Conservation (phyloP, 2,329 filamentous ascomycete species). For the Beauveria scarabaeidicola region DNA sequence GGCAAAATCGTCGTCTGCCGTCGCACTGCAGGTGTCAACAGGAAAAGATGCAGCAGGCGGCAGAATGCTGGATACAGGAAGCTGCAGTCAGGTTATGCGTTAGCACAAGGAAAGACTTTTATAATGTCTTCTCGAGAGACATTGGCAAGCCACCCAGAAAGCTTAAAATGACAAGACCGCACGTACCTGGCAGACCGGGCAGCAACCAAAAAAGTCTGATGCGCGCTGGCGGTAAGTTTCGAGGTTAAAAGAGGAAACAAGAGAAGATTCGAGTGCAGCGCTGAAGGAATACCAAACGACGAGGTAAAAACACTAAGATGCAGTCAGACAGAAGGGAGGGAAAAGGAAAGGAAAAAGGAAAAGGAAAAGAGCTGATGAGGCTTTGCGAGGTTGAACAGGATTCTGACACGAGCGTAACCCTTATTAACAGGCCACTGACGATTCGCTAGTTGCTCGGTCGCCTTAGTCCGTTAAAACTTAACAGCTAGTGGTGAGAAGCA, state of each 20-base stretch:
- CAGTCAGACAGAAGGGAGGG: not conserved
- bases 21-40: not conserved
- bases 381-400: not conserved
- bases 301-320: not conserved
- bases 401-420: not conserved
- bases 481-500: not conserved
- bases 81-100: not conserved
- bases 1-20: not conserved
- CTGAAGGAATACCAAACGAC: not conserved
- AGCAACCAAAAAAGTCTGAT: not conserved
- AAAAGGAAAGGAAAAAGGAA: not conserved
- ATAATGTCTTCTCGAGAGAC: not conserved
- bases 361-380: not conserved
- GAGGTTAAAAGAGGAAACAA: not conserved
- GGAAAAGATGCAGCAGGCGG: not conserved
- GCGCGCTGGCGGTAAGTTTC: not conserved
- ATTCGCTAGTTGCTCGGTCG: not conserved
- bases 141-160: not conserved
- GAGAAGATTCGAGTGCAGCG: not conserved
- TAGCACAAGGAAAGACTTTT: not conserved
- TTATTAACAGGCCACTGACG: slow-evolving; percentile 4
- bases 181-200: not conserved
- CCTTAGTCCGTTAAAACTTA: not conserved
- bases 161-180: not conserved
- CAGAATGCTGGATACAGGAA: too few relatives aligned